Evolutionary conservation across 2,329 filamentous ascomycete species (phyloP).

Genomic region (Trichophyton benhamiae): DNA sequence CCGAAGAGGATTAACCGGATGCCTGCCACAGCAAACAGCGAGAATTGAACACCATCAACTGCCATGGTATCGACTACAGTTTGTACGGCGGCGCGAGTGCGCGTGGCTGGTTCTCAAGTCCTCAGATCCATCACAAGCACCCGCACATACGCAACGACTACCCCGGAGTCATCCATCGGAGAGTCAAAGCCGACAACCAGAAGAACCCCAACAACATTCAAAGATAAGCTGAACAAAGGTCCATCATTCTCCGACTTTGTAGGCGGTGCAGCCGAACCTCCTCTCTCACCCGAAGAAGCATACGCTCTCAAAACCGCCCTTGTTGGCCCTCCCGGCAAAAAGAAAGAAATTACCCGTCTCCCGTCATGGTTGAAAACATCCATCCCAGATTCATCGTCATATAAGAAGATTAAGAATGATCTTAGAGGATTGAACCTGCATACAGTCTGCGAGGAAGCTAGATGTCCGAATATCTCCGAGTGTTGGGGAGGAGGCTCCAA

Average conservation of each 20-base stretch:
- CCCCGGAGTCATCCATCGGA: slow-evolving; percentile 20
- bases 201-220: slow-evolving; percentile 42
- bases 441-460: slow-evolving; percentile 94
- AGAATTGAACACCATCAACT: background rate
- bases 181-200: slow-evolving; percentile 26
- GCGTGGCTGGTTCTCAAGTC: background rate
- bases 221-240: slow-evolving; percentile 51
- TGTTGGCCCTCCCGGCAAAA: slow-evolving; percentile 49
- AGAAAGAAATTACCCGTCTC: slow-evolving; percentile 59
- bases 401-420: slow-evolving; percentile 90
- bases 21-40: background rate
- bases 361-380: slow-evolving; percentile 95
- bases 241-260: slow-evolving; percentile 55
- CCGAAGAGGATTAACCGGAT: background rate
- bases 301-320: slow-evolving; percentile 50
- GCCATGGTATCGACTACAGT: background rate
- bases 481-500: slow-evolving; percentile 93
- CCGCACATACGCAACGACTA: slow-evolving; percentile 31
- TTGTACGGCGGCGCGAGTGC: background rate
- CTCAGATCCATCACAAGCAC: slow-evolving; percentile 7
- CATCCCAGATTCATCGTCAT: slow-evolving; percentile 75
- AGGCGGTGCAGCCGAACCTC: slow-evolving; percentile 31
- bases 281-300: slow-evolving; percentile 38
- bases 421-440: slow-evolving; percentile 78
- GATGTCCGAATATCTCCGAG: slow-evolving; percentile 93